Conservation (phyloP, 2,329 filamentous ascomycete species). For the Botrytis paeoniae region DNA sequence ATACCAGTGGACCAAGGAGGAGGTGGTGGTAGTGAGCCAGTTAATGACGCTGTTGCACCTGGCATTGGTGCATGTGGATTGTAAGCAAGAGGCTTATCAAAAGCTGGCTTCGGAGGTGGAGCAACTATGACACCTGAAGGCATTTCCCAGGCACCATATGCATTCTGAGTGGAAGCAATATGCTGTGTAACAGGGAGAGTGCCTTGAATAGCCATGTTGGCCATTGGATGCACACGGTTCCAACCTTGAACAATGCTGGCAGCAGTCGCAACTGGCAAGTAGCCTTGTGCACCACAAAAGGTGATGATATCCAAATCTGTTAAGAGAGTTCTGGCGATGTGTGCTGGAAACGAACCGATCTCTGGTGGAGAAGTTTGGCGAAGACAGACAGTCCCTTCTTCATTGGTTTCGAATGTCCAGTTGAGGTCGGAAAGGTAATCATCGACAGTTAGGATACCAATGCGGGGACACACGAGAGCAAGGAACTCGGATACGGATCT, state of each 20-base stretch:
- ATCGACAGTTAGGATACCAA: constrained; percentile 27
- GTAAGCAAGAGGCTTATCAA: background rate
- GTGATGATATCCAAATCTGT: constrained; percentile 29
- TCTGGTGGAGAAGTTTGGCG: constrained; percentile 25
- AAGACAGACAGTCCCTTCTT: constrained; percentile 21
- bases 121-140: background rate
- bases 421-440: constrained; percentile 28
- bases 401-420: constrained; percentile 23
- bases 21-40: background rate
- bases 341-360: constrained; percentile 20
- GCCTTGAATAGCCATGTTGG: background rate
- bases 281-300: constrained; percentile 23
- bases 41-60: background rate
- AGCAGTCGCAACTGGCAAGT: background rate
- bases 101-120: background rate
- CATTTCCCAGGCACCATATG: constrained; percentile 12
- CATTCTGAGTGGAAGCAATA: constrained; percentile 12
- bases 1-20: constrained; percentile 10
- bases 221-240: background rate
- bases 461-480: constrained; percentile 22
- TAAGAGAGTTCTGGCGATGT: constrained; percentile 27
- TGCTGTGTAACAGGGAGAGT: constrained; percentile 2
- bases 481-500: constrained; percentile 25
- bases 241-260: constrained; percentile 3
- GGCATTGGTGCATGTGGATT: background rate